These are phyloP conservation scores for Colletotrichum sojae DNA, from an alignment of 2,329 filamentous ascomycete genomes.

Conservation along the genomic window DNA sequence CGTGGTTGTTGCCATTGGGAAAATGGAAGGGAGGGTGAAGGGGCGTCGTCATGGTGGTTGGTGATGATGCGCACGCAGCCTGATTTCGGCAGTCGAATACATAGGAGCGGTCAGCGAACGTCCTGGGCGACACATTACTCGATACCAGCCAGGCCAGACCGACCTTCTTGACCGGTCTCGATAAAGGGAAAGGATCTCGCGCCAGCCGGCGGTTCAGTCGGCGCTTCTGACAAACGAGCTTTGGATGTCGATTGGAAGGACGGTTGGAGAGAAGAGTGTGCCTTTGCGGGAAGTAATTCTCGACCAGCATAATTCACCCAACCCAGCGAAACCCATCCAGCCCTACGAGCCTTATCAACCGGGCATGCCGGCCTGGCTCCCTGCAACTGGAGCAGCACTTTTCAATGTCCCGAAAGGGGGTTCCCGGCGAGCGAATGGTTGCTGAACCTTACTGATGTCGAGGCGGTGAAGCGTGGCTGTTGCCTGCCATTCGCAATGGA, in stretches of 20 bases:
- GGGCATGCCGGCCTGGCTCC: slow-evolving; percentile 4
- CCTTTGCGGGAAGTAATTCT: no score
- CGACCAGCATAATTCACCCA: neutral
- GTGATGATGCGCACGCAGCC: slow-evolving; percentile 25
- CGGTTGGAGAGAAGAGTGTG: no score
- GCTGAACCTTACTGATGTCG: neutral
- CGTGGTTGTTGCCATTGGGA: slow-evolving; percentile 6
- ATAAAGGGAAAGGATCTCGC: no score
- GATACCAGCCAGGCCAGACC: no score
- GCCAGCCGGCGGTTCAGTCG: no score
- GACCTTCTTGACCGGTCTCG: no score
- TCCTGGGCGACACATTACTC: neutral
- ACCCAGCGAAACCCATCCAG: neutral
- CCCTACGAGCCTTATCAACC: slow-evolving; percentile 18
- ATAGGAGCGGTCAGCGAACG: neutral
- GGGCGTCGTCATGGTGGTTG: slow-evolving; percentile 18
- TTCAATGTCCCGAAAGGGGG: neutral
- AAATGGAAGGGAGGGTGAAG: slow-evolving; percentile 6
- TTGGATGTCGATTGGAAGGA: no score
- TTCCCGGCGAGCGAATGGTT: neutral
- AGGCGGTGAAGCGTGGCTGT: neutral
- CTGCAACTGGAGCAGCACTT: neutral
- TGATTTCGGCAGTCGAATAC: slow-evolving; percentile 7
- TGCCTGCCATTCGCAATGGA: no score
- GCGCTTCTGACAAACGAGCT: no score